Evolutionary conservation across 495 filamentous ascomycete species (phyloP), one percentile per base, ranked within the genome.

Genomic region (Durotheca rogersii): DNA sequence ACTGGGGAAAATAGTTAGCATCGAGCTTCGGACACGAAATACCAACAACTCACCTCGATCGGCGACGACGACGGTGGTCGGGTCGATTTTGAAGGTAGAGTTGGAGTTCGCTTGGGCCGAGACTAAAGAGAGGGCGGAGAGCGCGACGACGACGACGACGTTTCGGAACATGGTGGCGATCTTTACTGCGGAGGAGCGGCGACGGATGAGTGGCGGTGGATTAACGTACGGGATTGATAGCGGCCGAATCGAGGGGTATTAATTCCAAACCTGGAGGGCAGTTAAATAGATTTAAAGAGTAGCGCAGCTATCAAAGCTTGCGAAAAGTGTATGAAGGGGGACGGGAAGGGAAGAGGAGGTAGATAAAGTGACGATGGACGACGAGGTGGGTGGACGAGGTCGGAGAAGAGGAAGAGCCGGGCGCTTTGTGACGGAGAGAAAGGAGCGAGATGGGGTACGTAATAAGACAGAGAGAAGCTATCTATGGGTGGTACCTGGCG

Each of bases 41-140:
- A 44, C 25, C 4, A 10, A 15, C 20, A 37, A 52, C 61, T 16
- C 47, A 67, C 64, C 53, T 47, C 47, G 52, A 43, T 53, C 41
- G 14, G 59, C 54, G 14, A 49, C 15, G 35, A 41, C 39, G 10
- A 71, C 57, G 6, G 33, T 9, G 30, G 1, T 49, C 4, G 68
- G 64, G 42, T 71, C 63, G 39, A 71, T 61, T 17, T 37, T 65
- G 38, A 60, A 65, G 19, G 59, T 62, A 18, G 62, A 64, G 54
- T 69, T 69, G 34, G 54, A 58, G 47, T 58, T 51, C 33, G 57
- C 51, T 32, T 65, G 62, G 4, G 70, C 70, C 31, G 65, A 62
- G 46, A 62, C 67, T 25, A 62, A 54, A 36, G 61, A 35, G 41
- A 65, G 43, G 42, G 63, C 56, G 15, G 65, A 62, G 29, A 71